These are phyloP conservation scores for Talaromyces stipitatus DNA, from an alignment of 495 filamentous ascomycete genomes.

Conservation along the genomic window DNA sequence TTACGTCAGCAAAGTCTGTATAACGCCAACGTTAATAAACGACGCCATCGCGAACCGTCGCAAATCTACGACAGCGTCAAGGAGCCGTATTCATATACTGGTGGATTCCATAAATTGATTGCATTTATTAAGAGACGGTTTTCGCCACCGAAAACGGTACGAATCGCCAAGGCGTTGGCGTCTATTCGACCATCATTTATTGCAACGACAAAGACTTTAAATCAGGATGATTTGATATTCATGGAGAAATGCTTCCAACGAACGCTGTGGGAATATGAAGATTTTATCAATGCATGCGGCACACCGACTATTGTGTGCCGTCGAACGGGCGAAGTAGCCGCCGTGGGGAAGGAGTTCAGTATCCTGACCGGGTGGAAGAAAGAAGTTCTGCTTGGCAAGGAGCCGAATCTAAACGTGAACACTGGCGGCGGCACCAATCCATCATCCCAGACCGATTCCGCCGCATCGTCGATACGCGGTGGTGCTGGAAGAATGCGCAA, in stretches of 20 bases:
- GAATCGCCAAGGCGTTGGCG: conserved; percentile 79
- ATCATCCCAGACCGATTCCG: conserved; percentile 12
- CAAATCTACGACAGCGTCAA: conserved; percentile 83
- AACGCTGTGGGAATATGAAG: conserved; percentile 83
- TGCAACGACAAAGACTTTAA: conserved; percentile 73
- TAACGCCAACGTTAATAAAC: conserved; percentile 23
- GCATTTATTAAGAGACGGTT: conserved; percentile 76
- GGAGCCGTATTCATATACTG: conserved; percentile 83
- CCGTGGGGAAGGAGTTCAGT: conserved; percentile 89
- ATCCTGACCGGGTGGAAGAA: conserved; percentile 92
- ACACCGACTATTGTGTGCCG: conserved; percentile 89
- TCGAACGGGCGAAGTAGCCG: conserved; percentile 85
- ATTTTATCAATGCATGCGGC: conserved; percentile 77
- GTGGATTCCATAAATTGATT: conserved; percentile 82
- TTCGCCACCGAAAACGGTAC: conserved; percentile 53
- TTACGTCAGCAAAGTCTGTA: conserved; percentile 44
- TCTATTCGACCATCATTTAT: conserved; percentile 91
- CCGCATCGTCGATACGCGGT: conserved; percentile 11
- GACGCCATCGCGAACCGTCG: conserved; percentile 65
- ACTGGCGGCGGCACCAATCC: conserved; percentile 37
- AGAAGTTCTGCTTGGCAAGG: conserved; percentile 80
- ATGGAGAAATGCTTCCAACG: conserved; percentile 97
- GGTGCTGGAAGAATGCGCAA: not conserved
- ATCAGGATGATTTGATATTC: conserved; percentile 82
- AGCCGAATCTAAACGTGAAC: conserved; percentile 85